Percentiles rank a stretch among this genome's conserved stretches.
Conservation (phyloP, 768 basidiomycete species). For the Mycena filopes region DNA sequence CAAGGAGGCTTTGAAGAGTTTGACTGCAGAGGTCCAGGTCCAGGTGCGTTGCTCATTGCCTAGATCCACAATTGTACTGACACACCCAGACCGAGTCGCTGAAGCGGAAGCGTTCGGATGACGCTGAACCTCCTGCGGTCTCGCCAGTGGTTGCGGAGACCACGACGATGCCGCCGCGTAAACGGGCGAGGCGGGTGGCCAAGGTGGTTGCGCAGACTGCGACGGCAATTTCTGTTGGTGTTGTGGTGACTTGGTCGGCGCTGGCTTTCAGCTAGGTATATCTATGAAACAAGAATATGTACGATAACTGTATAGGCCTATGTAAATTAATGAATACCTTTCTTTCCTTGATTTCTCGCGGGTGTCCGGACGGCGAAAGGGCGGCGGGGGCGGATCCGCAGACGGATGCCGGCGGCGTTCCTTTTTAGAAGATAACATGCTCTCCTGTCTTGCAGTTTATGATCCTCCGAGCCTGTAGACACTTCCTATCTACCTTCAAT, state of each 20-base stretch:
- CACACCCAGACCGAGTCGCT: slow-evolving; percentile 49
- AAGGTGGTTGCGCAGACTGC: slow-evolving; percentile 65
- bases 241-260: slow-evolving; percentile 78
- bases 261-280: slow-evolving; percentile 66
- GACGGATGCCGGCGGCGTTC: slow-evolving; percentile 8
- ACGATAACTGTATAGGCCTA: slow-evolving; percentile 7
- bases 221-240: slow-evolving; percentile 72
- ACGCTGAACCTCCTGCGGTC: slow-evolving; percentile 46
- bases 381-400: neutral
- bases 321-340: slow-evolving; percentile 25
- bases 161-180: slow-evolving; percentile 42
- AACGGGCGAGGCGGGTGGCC: slow-evolving; percentile 59
- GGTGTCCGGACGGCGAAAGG: neutral
- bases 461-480: slow-evolving; percentile 9
- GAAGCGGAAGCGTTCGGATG: slow-evolving; percentile 73
- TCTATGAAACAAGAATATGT: slow-evolving; percentile 12
- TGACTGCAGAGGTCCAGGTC: slow-evolving; percentile 43
- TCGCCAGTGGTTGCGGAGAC: slow-evolving; percentile 27
- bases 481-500: neutral
- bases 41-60: slow-evolving; percentile 42
- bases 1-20: slow-evolving; percentile 47
- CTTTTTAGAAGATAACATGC: slow-evolving; percentile 19
- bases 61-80: slow-evolving; percentile 29
- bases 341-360: neutral
- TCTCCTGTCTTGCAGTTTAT: neutral